Evolutionary conservation across 192 early-diverging fungal species (phyloP), one percentile per base, ranked within the genome.

Genomic region (Backusella sp.): DNA sequence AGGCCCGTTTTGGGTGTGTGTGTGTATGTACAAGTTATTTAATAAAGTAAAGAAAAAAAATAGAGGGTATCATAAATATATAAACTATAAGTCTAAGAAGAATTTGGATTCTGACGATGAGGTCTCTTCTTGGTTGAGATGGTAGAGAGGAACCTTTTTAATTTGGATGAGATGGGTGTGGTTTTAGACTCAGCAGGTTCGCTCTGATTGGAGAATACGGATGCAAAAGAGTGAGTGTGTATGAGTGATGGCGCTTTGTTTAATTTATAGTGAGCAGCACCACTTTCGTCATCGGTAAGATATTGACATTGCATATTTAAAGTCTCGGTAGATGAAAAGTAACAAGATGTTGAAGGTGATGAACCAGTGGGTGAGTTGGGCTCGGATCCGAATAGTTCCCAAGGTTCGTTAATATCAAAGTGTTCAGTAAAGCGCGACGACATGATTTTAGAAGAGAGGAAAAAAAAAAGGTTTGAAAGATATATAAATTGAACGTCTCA

Each of bases 401-500:
- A 69, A 21, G 44, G 21, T 23, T 44, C 39, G 30, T 71, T 28
- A 1, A 71, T 26, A 49, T 71, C 44, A 44, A 71, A 71, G 42
- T 41, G 19, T 49, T 71, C 70, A 46, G 70, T 71, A 71, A 71
- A 71, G 14, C 70, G 39, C 30, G 70, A 71, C 28, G 39, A 30
- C 70, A 71, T 71, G 23, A 17, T 44, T 15, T 32, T 15, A 26
- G 12, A 46, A 26, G 11, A 17, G 46, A 71, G 46, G 1, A 9
- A 30, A 19, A 28, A 71, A n/a, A 28, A 70, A 23, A 70, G 14
- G 35, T 39, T 39, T 26, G 28, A 32, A n/a, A 30, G 19, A 28
- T 17, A 6, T 17, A 6, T 8, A 8, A 36, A 15, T n/a, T 15
- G 21, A 15, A 1, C 11, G 19, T 32, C 17, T 68, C 34, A 32